A percentile compares a stretch with the other conserved stretches of the same genome.
phyloP scores from a whole-genome alignment of 2,329 filamentous ascomycete genomes.

The Cordyceps fumosorosea region DNA sequence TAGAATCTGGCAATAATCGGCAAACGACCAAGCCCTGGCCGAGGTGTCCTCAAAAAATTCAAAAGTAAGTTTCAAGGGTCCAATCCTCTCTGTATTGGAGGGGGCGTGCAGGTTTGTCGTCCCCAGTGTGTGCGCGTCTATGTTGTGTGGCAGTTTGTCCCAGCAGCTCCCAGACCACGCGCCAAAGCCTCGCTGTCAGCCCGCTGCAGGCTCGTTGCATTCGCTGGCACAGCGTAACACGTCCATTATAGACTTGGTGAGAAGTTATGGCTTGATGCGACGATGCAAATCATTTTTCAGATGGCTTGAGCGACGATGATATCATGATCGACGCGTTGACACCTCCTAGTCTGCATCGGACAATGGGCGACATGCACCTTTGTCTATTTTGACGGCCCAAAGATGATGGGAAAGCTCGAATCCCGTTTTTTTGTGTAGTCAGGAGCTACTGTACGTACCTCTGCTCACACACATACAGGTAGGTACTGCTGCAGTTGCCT shows the following conservation, averaged over 20 bases:
- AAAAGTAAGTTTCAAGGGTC: conserved; percentile 3
- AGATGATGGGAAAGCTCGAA: neutral
- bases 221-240: neutral
- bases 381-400: neutral
- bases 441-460: too few species aligned
- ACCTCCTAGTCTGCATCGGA: neutral
- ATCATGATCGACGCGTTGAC: neutral
- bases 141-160: too few species aligned
- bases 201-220: neutral
- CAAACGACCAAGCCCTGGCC: neutral
- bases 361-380: neutral
- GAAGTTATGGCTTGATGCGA: neutral
- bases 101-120: neutral
- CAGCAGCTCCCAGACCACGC: neutral
- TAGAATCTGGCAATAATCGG: conserved; percentile 1
- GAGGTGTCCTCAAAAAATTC: neutral
- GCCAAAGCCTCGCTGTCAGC: neutral
- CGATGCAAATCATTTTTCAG: neutral
- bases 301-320: neutral
- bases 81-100: neutral
- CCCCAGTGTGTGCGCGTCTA: neutral
- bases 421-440: neutral
- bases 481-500: neutral
- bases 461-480: too few species aligned
- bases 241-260: neutral